These are phyloP conservation scores for Moricandia moricandioides DNA, from an alignment of 345 rosid genomes.

Conservation along the genomic window DNA sequence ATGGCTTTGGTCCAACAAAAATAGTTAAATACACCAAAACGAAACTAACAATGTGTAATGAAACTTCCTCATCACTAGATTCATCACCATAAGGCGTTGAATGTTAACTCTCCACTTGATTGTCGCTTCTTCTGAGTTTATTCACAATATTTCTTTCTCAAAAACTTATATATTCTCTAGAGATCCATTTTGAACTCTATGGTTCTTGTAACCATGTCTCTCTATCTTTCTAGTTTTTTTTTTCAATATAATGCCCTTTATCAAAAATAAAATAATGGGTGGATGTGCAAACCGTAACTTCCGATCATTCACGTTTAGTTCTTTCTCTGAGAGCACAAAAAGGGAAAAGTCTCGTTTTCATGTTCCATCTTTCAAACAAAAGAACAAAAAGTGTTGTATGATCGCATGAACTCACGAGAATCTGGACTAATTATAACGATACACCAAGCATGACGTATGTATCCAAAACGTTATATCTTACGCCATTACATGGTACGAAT, in stretches of 20 bases:
- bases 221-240: too few relatives aligned
- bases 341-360: conserved; percentile 5
- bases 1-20: background rate
- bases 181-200: too few relatives aligned
- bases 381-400: background rate
- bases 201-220: too few relatives aligned
- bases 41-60: background rate
- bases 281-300: background rate
- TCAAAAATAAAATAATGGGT: background rate
- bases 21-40: background rate
- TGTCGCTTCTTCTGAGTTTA: too few relatives aligned
- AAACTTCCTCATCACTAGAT: background rate
- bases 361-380: background rate
- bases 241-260: too few relatives aligned
- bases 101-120: too few relatives aligned
- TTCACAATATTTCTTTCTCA: too few relatives aligned
- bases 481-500: background rate
- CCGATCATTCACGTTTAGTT: background rate
- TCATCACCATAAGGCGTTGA: too few relatives aligned
- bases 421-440: background rate
- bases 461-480: conserved; percentile 10
- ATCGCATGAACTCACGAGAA: conserved; percentile 10
- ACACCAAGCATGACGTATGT: conserved; percentile 25
- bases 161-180: too few relatives aligned
- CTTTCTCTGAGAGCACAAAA: background rate